Conservation (phyloP, 345 rosid species). For the Sisymbrium irio region DNA sequence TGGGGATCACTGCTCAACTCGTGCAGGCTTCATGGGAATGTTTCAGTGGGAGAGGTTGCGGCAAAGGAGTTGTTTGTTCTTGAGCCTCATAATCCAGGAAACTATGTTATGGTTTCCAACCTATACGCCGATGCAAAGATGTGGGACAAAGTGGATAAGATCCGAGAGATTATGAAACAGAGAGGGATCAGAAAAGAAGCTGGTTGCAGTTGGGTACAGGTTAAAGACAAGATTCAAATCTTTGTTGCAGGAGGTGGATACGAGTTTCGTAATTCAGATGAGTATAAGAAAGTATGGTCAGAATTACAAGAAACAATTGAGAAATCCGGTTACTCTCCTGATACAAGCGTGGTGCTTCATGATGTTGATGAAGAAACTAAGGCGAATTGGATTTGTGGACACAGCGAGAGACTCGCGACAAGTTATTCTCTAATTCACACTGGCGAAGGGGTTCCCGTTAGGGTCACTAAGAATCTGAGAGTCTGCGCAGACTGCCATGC, state of each 20-base stretch:
- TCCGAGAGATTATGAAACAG: constrained; percentile 41
- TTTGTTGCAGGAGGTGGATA: constrained; percentile 52
- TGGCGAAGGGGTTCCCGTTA: constrained; percentile 41
- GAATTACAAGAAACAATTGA: constrained; percentile 40
- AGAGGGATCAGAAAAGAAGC: constrained; percentile 54
- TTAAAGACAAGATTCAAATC: constrained; percentile 43
- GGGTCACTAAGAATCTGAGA: constrained; percentile 60
- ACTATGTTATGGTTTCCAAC: constrained; percentile 60
- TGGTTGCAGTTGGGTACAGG: constrained; percentile 65
- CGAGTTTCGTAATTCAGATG: constrained; percentile 41
- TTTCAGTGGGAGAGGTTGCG: constrained; percentile 37
- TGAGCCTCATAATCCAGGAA: constrained; percentile 58
- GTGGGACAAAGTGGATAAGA: constrained; percentile 52
- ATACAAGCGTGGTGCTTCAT: constrained; percentile 47
- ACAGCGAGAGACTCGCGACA: constrained; percentile 61
- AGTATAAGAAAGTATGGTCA: constrained; percentile 38
- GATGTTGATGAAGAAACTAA: constrained; percentile 57
- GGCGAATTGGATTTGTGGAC: constrained; percentile 50
- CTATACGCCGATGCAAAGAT: constrained; percentile 60
- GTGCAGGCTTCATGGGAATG: constrained; percentile 41
- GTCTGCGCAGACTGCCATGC: constrained; percentile 57
- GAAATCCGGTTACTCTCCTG: constrained; percentile 41
- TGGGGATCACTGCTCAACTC: constrained; percentile 65
- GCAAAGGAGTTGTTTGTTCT: constrained; percentile 47
- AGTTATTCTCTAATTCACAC: constrained; percentile 43